A percentile compares a stretch with the other conserved stretches of the same genome.
Conservation (phyloP, 2,329 filamentous ascomycete genomes). For the Macrophomina phaseolina region DNA sequence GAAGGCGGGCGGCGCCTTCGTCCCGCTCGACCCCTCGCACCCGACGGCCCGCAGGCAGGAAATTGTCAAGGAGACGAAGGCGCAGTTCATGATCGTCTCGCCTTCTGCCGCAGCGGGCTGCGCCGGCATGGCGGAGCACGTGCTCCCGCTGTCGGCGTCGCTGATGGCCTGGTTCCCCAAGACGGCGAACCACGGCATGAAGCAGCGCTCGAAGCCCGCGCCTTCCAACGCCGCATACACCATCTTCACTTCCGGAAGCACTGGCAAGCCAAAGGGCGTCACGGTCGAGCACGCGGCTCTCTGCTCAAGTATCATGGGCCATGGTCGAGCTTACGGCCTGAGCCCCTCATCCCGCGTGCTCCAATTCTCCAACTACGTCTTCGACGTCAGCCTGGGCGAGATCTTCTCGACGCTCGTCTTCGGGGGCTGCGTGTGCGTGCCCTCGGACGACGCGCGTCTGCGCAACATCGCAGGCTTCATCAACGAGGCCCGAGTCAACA, state of each 20-base stretch:
- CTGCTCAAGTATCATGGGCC: constrained; percentile 23
- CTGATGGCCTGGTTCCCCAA: constrained; percentile 4
- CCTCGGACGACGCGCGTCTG: constrained; percentile 56
- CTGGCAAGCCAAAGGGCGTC: constrained; percentile 42
- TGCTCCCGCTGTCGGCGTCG: not conserved
- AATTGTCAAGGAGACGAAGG: constrained; percentile 1
- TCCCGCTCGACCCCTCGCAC: constrained; percentile 39
- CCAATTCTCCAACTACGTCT: constrained; percentile 63
- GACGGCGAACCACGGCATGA: constrained; percentile 1
- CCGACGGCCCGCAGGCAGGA: not conserved
- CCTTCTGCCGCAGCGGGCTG: not conserved
- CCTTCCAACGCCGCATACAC: constrained; percentile 29
- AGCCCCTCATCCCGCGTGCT: constrained; percentile 38
- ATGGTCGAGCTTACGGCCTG: constrained; percentile 29
- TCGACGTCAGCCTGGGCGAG: constrained; percentile 61
- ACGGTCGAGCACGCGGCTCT: constrained; percentile 38
- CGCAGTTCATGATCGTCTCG: not conserved
- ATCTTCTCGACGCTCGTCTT: constrained; percentile 60
- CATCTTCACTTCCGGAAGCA: constrained; percentile 38
- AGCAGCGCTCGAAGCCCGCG: constrained; percentile 1
- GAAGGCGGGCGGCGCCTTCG: constrained; percentile 35
- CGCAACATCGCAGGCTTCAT: constrained; percentile 59
- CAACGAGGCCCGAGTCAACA: constrained; percentile 57
- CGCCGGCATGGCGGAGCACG: not conserved
- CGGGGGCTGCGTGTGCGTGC: constrained; percentile 66